These are phyloP conservation scores for Spergularia azorica DNA, from an alignment of 179 eudicot genomes.

Conservation along the genomic window DNA sequence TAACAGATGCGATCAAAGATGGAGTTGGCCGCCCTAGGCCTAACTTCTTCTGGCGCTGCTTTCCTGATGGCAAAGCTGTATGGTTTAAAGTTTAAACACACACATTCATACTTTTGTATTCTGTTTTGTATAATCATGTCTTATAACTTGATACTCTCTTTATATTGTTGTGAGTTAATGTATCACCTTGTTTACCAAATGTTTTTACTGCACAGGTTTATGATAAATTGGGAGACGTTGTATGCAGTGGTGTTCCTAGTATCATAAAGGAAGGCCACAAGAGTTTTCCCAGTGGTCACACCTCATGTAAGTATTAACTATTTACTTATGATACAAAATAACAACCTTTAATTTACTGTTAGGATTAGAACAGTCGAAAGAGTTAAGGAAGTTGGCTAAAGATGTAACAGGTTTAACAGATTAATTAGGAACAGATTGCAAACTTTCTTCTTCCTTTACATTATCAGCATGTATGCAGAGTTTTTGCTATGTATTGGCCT, in stretches of 20 bases:
- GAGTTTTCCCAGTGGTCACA: slow-evolving; percentile 66
- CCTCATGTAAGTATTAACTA: slow-evolving; percentile 42
- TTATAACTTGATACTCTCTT: neutral
- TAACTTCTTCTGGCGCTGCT: slow-evolving; percentile 62
- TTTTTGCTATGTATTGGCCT: neutral
- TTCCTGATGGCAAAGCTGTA: slow-evolving; percentile 55
- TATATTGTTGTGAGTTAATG: neutral
- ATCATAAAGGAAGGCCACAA: slow-evolving; percentile 57
- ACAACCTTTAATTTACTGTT: too few species aligned
- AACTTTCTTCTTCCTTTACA: too few species aligned
- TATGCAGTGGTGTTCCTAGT: slow-evolving; percentile 42
- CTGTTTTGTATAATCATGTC: neutral
- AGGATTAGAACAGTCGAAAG: too few species aligned
- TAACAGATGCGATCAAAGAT: slow-evolving; percentile 52
- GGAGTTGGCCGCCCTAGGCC: slow-evolving; percentile 62
- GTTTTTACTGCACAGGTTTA: slow-evolving; percentile 30
- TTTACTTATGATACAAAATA: too few species aligned
- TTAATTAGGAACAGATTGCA: too few species aligned
- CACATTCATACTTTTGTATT: neutral
- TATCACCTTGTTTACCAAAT: neutral
- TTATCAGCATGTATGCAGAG: too few species aligned
- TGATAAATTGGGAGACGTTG: slow-evolving; percentile 45
- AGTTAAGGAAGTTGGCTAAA: too few species aligned
- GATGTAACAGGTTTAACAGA: too few species aligned
- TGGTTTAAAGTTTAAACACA: neutral